Evolutionary conservation across 441 rosid species (phyloP), one percentile per base, ranked within the genome.

Genomic region (Francoa sonchifolia): DNA sequence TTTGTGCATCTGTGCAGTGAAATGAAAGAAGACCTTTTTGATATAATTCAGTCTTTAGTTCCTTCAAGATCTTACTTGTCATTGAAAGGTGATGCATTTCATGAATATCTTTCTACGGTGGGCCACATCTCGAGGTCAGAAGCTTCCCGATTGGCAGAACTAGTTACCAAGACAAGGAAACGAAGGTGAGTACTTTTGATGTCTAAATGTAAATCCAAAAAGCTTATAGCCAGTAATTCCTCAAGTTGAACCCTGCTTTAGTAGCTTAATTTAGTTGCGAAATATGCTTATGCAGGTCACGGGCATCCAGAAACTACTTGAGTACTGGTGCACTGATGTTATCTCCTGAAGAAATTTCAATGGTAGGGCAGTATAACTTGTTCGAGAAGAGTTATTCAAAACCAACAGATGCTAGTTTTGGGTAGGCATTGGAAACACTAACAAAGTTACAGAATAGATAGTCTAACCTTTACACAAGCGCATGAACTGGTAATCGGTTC

Each of bases 41-140:
- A 59, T 26, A 59, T 74, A 28, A 43, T 85, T 36, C 67, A 57
- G 48, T 63, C 93, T 41, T 31, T 80, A 13, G 73, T 72, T 47
- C 95, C 89, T 21, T 40, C 56, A 34, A 72, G 78, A 64, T 66
- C 68, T 47, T 61, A 50, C 57, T 52, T 63, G 66, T 48, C 70
- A n/a, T 42, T 79, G 53, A 78, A 69, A 68, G 93, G 86, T 39
- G 38, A 38, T 44, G 69, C 81, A 36, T 71, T 71, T 37, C 67
- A 72, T 29, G 96, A 90, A 50, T 90, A 86, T 52, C 55, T 73
- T 49, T 80, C 95, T 44, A 73, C 74, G 30, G 54, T 90, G 50
- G 50, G 74, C 29, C 48, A 51, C 55, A 86, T 90, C 42, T 73
- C 90, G 44, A 74, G 77, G 67, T 65, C 74, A 8, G 84, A 76